A percentile compares a stretch with the other conserved stretches of the same genome.
phyloP scores from a whole-genome alignment of 306 rosid genomes.

The Gleditsia sinensis region DNA sequence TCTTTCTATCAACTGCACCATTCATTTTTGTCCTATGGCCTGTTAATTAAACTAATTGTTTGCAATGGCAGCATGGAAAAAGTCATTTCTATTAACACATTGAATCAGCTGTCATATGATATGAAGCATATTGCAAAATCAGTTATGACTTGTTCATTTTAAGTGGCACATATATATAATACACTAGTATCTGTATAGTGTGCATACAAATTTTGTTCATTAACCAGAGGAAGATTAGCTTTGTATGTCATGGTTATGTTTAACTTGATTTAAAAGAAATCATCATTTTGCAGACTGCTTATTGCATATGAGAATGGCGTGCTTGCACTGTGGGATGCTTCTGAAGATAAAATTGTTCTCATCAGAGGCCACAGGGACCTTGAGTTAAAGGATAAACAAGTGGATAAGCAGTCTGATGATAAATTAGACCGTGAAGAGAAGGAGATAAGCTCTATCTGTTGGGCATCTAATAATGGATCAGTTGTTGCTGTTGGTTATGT shows the following conservation, averaged over 20 bases:
- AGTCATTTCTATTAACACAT: not conserved
- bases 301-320: conserved; percentile 83
- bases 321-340: conserved; percentile 88
- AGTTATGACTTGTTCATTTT: not conserved
- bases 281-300: conserved; percentile 65
- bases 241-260: not conserved
- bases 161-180: conserved; percentile 13
- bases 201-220: not conserved
- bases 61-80: not conserved
- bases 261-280: conserved; percentile 23
- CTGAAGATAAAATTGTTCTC: conserved; percentile 69
- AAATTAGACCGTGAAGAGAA: conserved; percentile 52
- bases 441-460: conserved; percentile 83
- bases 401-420: conserved; percentile 47
- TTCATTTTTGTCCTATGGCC: not conserved
- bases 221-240: not conserved
- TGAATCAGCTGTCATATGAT: not conserved
- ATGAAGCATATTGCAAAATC: not conserved
- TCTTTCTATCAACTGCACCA: not conserved
- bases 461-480: conserved; percentile 82
- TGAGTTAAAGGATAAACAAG: conserved; percentile 46
- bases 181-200: not conserved
- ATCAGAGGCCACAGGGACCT: conserved; percentile 70
- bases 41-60: conserved; percentile 23
- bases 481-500: conserved; percentile 78